Conservation (phyloP, 2,329 filamentous ascomycete species). For the Nigrospora osmanthi region DNA sequence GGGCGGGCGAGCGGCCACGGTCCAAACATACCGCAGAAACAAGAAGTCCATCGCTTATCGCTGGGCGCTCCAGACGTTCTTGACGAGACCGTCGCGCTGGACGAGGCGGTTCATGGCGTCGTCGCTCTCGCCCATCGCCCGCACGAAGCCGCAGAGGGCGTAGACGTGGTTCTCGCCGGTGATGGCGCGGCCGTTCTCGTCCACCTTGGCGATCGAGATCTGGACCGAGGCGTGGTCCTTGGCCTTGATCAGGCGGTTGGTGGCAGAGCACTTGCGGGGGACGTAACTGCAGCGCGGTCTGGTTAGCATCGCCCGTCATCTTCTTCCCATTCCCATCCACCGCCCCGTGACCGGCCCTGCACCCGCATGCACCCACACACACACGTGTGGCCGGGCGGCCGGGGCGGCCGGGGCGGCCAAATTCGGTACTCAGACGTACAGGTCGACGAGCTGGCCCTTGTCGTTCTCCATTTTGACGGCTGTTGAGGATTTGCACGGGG, state of each 20-base stretch:
- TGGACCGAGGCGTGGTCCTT: slow-evolving; percentile 99
- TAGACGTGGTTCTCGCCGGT: slow-evolving; percentile 97
- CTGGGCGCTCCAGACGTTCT: slow-evolving; percentile 86
- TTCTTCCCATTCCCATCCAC: neutral
- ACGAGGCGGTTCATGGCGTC: slow-evolving; percentile 92
- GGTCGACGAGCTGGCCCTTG: slow-evolving; percentile 98
- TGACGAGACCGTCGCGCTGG: slow-evolving; percentile 93
- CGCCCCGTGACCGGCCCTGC: neutral
- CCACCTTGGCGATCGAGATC: slow-evolving; percentile 94
- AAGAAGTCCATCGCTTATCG: slow-evolving; percentile 32
- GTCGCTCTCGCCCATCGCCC: slow-evolving; percentile 96
- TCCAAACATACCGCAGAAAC: slow-evolving; percentile 4
- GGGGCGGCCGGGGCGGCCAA: too few species aligned
- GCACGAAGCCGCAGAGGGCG: slow-evolving; percentile 94
- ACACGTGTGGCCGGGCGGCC: too few species aligned
- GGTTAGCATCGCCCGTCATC: neutral
- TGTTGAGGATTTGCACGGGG: slow-evolving; percentile 7
- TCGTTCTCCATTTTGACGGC: slow-evolving; percentile 95
- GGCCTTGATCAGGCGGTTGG: slow-evolving; percentile 99
- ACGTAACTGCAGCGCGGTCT: slow-evolving; percentile 44
- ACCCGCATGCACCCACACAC: too few species aligned
- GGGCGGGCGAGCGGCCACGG: neutral
- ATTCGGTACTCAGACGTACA: slow-evolving; percentile 51
- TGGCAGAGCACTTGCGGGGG: slow-evolving; percentile 97
- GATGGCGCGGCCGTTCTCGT: slow-evolving; percentile 92